phyloP scores from a whole-genome alignment of 495 filamentous ascomycete species.

The Extremus antarcticus region DNA sequence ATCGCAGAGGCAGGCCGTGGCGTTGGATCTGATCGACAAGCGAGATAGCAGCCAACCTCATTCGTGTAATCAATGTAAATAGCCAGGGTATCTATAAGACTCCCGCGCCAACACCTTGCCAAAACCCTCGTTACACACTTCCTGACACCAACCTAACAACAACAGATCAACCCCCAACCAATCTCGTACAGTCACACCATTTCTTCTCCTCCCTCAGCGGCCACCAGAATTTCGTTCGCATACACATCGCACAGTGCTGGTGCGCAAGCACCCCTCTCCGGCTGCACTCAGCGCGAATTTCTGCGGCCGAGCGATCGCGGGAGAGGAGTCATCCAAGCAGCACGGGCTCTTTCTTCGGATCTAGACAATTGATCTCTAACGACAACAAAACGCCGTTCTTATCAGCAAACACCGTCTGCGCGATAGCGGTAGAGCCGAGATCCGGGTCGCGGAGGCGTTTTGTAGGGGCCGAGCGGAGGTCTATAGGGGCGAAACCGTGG shows the following conservation, averaged over 20 bases:
- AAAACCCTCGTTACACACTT: neutral
- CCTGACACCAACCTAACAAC: neutral
- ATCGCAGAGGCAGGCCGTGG: too few species aligned
- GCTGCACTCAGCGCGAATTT: too few species aligned
- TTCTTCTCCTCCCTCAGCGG: neutral
- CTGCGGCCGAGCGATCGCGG: too few species aligned
- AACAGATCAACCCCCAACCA: neutral
- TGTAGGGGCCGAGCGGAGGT: slow-evolving; percentile 1
- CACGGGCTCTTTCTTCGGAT: slow-evolving; percentile 1
- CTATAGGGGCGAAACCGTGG: slow-evolving; percentile 8
- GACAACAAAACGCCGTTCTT: slow-evolving; percentile 5
- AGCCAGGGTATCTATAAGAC: neutral
- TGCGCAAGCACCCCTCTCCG: too few species aligned
- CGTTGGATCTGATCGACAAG: too few species aligned
- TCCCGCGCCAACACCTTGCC: neutral
- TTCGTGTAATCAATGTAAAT: too few species aligned
- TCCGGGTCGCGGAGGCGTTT: slow-evolving; percentile 5
- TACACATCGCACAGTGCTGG: neutral
- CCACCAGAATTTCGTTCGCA: neutral
- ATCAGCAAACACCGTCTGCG: slow-evolving; percentile 8
- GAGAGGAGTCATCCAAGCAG: too few species aligned
- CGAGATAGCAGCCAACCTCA: too few species aligned
- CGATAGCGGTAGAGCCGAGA: slow-evolving; percentile 6
- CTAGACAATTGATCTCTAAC: slow-evolving; percentile 16
- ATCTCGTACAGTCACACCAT: neutral